These are phyloP conservation scores for Jatropha multifida DNA, from an alignment of 441 rosid genomes.

Conservation along the genomic window DNA sequence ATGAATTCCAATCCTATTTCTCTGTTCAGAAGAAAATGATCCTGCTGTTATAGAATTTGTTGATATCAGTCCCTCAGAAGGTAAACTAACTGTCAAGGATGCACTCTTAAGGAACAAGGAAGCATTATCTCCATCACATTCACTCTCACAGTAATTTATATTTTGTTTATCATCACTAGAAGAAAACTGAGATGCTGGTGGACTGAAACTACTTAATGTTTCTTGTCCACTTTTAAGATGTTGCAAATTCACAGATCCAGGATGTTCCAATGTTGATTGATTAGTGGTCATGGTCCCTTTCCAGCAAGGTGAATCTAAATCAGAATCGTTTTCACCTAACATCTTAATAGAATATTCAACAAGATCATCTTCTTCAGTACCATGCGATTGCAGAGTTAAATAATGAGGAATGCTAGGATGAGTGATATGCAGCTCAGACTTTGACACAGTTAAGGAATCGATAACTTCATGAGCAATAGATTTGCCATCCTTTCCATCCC, in stretches of 20 bases:
- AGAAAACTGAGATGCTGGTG: not conserved
- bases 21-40: slow-evolving; percentile 9
- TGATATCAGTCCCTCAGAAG: not conserved
- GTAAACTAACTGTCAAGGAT: not conserved
- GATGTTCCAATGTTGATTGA: slow-evolving; percentile 25
- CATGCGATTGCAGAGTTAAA: slow-evolving; percentile 1
- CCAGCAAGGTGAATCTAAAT: slow-evolving; percentile 64
- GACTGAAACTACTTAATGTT: not conserved
- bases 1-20: not conserved
- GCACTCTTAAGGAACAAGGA: not conserved
- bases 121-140: not conserved
- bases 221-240: not conserved
- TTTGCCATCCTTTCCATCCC: not conserved
- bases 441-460: not conserved
- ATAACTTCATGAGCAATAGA: not conserved
- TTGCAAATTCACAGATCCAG: slow-evolving; percentile 1
- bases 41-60: not conserved
- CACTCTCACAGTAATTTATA: not conserved
- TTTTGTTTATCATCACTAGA: not conserved
- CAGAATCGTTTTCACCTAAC: slow-evolving; percentile 32
- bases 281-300: slow-evolving; percentile 34
- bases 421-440: not conserved
- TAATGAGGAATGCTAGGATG: not conserved
- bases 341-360: slow-evolving; percentile 21
- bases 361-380: slow-evolving; percentile 10